These are phyloP conservation scores for Penicillium palitans DNA, from an alignment of 2,329 filamentous ascomycete species.

Conservation along the genomic window DNA sequence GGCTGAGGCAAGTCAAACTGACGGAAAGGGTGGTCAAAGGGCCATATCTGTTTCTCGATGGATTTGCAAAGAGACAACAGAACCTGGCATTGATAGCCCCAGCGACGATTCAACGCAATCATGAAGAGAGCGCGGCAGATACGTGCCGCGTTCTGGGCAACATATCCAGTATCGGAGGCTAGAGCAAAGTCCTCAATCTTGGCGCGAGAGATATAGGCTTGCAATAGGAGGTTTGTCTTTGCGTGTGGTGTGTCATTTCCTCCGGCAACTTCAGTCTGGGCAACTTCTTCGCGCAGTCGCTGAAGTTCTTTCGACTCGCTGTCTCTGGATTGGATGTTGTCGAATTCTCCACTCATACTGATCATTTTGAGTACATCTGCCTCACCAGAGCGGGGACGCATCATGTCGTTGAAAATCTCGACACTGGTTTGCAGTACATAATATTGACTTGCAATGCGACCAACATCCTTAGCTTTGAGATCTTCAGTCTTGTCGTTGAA, in stretches of 20 bases:
- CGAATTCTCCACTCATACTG: constrained; percentile 95
- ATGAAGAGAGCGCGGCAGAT: constrained; percentile 96
- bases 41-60: constrained; percentile 94
- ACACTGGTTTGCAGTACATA: constrained; percentile 94
- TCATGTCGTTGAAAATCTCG: constrained; percentile 94
- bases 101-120: constrained; percentile 91
- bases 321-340: constrained; percentile 92
- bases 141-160: constrained; percentile 90
- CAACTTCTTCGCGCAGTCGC: constrained; percentile 66
- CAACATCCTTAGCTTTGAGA: constrained; percentile 89
- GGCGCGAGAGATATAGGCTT: constrained; percentile 87
- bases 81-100: constrained; percentile 93
- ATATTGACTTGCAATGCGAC: constrained; percentile 93
- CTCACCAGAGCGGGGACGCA: constrained; percentile 81
- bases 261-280: constrained; percentile 76
- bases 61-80: constrained; percentile 91
- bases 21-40: constrained; percentile 89
- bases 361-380: constrained; percentile 95
- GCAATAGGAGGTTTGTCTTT: constrained; percentile 94
- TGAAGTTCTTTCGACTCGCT: constrained; percentile 86
- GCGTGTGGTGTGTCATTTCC: constrained; percentile 68
- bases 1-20: constrained; percentile 90
- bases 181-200: constrained; percentile 92
- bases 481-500: constrained; percentile 95
- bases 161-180: constrained; percentile 87